phyloP scores from a whole-genome alignment of 768 basidiomycete genomes.

The Amyloporia xantha region DNA sequence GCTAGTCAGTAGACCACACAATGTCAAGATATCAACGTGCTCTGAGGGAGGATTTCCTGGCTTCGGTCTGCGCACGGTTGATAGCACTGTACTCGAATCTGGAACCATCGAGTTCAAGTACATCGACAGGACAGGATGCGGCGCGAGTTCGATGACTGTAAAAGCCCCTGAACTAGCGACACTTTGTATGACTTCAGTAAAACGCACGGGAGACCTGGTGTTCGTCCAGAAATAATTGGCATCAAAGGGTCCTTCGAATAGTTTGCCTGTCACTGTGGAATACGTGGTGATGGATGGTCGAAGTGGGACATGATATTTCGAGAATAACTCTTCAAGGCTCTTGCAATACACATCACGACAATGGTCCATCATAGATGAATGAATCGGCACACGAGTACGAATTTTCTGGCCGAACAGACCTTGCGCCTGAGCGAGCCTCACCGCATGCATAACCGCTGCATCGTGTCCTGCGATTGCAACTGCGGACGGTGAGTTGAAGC shows the following conservation, averaged over 20 bases:
- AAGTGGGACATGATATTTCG: constrained; percentile 24
- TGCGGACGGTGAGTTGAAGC: constrained; percentile 33
- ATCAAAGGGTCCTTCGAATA: constrained; percentile 19
- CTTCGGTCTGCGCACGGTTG: constrained; percentile 25
- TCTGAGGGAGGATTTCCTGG: constrained; percentile 17
- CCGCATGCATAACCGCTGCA: constrained; percentile 20
- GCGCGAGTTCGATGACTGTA: constrained; percentile 32
- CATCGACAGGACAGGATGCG: constrained; percentile 33
- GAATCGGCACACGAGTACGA: constrained; percentile 31
- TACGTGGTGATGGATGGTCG: constrained; percentile 26
- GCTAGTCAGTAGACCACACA: constrained; percentile 24
- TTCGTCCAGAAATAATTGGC: constrained; percentile 38
- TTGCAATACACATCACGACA: constrained; percentile 25
- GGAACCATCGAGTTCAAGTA: constrained; percentile 24
- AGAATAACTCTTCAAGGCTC: constrained; percentile 28
- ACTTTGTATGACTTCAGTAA: constrained; percentile 26
- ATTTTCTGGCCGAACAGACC: constrained; percentile 33
- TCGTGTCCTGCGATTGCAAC: constrained; percentile 31
- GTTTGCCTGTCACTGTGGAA: constrained; percentile 31
- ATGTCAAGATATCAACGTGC: constrained; percentile 17
- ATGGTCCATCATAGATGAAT: constrained; percentile 32
- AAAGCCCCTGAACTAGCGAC: constrained; percentile 11
- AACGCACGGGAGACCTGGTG: constrained; percentile 31
- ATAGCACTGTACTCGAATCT: constrained; percentile 15
- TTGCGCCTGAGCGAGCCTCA: constrained; percentile 21